Percentiles rank a stretch among this genome's conserved stretches.
Evolutionary conservation across 805 yeast genomes (phyloP).

Genomic region (Lachancea dasiensis): DNA sequence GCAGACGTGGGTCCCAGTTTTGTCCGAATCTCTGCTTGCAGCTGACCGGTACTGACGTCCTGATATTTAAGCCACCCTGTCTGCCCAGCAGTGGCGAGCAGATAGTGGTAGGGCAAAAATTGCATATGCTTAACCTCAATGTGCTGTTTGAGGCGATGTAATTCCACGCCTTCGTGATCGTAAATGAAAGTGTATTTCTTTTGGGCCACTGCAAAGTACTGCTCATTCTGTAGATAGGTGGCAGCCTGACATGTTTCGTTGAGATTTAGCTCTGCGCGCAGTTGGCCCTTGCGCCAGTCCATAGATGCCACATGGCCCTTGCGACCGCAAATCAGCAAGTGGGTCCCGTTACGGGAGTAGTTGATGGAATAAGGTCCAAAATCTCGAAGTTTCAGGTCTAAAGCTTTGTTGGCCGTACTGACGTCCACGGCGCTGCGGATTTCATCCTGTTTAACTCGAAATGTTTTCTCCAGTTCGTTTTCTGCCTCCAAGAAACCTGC

Average conservation of each 20-base stretch:
- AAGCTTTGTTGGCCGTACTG: conserved; percentile 65
- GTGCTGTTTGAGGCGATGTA: conserved; percentile 88
- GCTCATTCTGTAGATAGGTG: conserved; percentile 85
- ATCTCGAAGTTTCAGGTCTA: conserved; percentile 64
- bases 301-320: conserved; percentile 95
- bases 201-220: conserved; percentile 94
- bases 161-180: conserved; percentile 84
- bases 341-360: conserved; percentile 84
- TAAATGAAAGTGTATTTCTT: conserved; percentile 89
- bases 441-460: conserved; percentile 75
- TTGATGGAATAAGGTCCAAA: conserved; percentile 84
- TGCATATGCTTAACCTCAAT: conserved; percentile 77
- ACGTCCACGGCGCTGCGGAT: conserved; percentile 70
- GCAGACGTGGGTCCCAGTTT: conserved; percentile 86
- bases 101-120: conserved; percentile 87
- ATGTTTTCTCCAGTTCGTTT: conserved; percentile 86
- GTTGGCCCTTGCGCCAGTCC: conserved; percentile 87
- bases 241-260: conserved; percentile 90
- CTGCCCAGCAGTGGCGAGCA: conserved; percentile 82
- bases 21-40: conserved; percentile 79
- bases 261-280: conserved; percentile 76
- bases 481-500: conserved; percentile 89
- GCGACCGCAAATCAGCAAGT: conserved; percentile 74
- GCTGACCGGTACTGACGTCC: conserved; percentile 87
- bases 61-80: conserved; percentile 87